Evolutionary conservation across 2,329 filamentous ascomycete species (phyloP).

Genomic region (Chaetothyriales sp.): DNA sequence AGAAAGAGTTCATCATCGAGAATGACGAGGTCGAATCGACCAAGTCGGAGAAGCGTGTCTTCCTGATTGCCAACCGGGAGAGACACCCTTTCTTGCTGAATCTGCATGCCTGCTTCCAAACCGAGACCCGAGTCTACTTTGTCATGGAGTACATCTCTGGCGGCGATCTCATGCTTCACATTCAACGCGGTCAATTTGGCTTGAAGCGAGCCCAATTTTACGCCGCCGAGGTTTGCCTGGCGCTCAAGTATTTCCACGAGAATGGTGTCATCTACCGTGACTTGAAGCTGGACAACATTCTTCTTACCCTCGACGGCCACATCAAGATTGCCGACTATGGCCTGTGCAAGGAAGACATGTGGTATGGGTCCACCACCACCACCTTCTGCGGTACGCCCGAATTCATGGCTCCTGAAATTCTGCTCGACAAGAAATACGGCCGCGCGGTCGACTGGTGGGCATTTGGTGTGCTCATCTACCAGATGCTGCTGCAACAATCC

Average conservation of each 20-base stretch:
- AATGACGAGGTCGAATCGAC: constrained; percentile 98
- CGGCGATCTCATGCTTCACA: constrained; percentile 97
- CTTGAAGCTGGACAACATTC: constrained; percentile 73
- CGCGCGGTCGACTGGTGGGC: constrained; percentile 99
- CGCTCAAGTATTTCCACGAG: constrained; percentile 97
- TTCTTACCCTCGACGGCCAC: constrained; percentile 86
- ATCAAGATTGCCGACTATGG: constrained; percentile 99
- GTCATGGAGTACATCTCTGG: constrained; percentile 99
- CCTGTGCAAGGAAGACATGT: constrained; percentile 99
- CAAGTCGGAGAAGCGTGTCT: constrained; percentile 92
- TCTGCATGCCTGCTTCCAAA: constrained; percentile 96
- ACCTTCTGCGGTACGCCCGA: constrained; percentile 99
- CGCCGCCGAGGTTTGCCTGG: constrained; percentile 90
- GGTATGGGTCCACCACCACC: constrained; percentile 91
- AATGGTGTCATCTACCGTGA: constrained; percentile 95
- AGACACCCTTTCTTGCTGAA: constrained; percentile 91
- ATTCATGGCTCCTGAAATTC: constrained; percentile 98
- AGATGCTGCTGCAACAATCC: constrained; percentile 97
- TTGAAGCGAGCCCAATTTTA: constrained; percentile 98
- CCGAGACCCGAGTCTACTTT: constrained; percentile 94
- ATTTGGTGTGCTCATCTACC: constrained; percentile 96
- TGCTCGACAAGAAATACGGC: constrained; percentile 96
- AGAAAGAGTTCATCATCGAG: constrained; percentile 99
- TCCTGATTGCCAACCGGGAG: constrained; percentile 93
- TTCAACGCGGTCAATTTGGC: constrained; percentile 90